Conservation (phyloP, 306 rosid genomes). For the Prunus davidiana region DNA sequence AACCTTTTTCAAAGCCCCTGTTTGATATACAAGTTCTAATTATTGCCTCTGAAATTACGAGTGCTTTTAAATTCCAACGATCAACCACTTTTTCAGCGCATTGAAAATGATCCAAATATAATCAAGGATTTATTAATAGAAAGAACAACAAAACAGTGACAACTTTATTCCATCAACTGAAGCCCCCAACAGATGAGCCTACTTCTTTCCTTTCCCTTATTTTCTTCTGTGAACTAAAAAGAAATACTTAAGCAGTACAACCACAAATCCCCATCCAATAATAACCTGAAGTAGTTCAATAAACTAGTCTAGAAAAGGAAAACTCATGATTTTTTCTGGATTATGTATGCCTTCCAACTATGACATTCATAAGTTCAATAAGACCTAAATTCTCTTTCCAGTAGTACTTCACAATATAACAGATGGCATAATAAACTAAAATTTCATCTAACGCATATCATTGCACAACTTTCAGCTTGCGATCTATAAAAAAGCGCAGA, state of each 20-base stretch:
- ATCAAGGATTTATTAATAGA: not conserved
- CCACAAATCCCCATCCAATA: not conserved
- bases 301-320: constrained; percentile 1
- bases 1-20: constrained; percentile 72
- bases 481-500: not conserved
- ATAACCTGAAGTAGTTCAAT: not conserved
- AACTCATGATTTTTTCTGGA: not conserved
- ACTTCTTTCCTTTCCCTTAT: not conserved
- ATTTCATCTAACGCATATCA: not conserved
- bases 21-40: constrained; percentile 15
- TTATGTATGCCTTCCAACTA: not conserved
- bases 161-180: constrained; percentile 14
- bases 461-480: not conserved
- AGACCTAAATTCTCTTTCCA: not conserved
- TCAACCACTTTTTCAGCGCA: constrained; percentile 1
- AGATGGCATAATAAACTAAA: not conserved
- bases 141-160: not conserved
- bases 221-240: not conserved
- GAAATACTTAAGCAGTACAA: not conserved
- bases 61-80: constrained; percentile 1
- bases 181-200: not conserved
- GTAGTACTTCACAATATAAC: not conserved
- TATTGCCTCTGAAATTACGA: constrained; percentile 16
- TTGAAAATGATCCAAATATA: not conserved
- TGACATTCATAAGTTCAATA: not conserved